Percentiles rank a stretch among this genome's conserved stretches.
Conservation (phyloP, 805 yeast species). For the Dipodascus albidus region DNA sequence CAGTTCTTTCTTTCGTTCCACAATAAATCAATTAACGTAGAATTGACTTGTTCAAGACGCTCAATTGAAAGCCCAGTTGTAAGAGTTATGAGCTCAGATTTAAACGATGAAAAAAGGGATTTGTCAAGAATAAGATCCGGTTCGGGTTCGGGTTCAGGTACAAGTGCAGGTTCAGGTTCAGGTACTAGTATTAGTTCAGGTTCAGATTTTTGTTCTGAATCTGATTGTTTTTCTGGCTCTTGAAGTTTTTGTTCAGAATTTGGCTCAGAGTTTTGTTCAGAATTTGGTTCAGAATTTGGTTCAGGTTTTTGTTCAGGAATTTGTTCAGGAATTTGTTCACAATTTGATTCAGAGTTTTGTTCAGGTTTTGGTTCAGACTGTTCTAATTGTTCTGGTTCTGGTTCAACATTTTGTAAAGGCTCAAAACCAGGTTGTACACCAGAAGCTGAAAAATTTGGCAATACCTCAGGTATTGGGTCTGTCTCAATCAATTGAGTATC, state of each 20-base stretch:
- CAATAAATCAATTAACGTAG: slow-evolving; percentile 56
- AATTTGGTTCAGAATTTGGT: neutral
- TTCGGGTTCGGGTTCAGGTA: neutral
- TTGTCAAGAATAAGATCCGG: neutral
- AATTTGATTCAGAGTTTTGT: neutral
- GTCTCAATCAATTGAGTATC: neutral
- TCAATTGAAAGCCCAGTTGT: slow-evolving; percentile 39
- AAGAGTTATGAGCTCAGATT: slow-evolving; percentile 24
- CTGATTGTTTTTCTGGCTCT: neutral
- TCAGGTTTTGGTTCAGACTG: neutral
- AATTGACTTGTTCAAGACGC: slow-evolving; percentile 48
- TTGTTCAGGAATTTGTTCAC: too few relatives aligned
- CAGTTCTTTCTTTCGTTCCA: slow-evolving; percentile 56
- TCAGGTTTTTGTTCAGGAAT: too few relatives aligned
- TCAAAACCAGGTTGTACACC: too few relatives aligned
- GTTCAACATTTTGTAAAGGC: neutral
- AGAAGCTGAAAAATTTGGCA: too few relatives aligned
- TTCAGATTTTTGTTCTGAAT: neutral
- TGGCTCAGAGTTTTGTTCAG: neutral
- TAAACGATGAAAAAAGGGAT: neutral
- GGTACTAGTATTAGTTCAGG: neutral
- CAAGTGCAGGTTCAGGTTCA: neutral
- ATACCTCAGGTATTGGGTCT: too few relatives aligned
- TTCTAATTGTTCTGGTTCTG: too few relatives aligned
- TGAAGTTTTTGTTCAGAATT: too few relatives aligned